Evolutionary conservation across 106 monocot species (phyloP).

Genomic region (Dactylorhiza incarnata): DNA sequence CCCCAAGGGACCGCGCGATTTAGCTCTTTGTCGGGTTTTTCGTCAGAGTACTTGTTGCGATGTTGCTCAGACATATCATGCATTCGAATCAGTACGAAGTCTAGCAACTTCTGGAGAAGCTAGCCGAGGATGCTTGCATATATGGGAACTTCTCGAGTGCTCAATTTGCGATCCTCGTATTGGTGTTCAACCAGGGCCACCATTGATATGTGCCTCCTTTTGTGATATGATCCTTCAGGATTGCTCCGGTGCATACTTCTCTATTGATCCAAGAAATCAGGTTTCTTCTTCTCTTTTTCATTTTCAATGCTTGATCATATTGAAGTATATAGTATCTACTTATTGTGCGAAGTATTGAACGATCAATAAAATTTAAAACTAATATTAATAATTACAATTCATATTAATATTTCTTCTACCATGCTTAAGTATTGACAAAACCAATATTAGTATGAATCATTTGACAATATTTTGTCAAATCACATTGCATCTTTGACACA

Average conservation of each 20-base stretch:
- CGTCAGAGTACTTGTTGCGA: slow-evolving; percentile 90
- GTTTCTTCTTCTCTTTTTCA: slow-evolving; percentile 17
- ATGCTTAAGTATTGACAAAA: too few species aligned
- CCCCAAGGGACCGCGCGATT: slow-evolving; percentile 60
- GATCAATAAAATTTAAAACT: too few species aligned
- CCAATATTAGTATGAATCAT: too few species aligned
- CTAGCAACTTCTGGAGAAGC: slow-evolving; percentile 84
- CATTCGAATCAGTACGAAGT: slow-evolving; percentile 57
- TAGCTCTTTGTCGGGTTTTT: slow-evolving; percentile 76
- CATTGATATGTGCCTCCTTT: slow-evolving; percentile 64
- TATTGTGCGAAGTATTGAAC: too few species aligned
- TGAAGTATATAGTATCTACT: too few species aligned
- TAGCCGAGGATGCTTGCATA: slow-evolving; percentile 63
- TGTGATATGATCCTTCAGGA: slow-evolving; percentile 72
- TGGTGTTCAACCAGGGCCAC: slow-evolving; percentile 67
- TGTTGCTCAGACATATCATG: slow-evolving; percentile 73
- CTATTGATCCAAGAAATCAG: slow-evolving; percentile 68
- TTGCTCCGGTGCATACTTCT: slow-evolving; percentile 71
- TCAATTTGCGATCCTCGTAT: slow-evolving; percentile 83
- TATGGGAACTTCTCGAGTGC: slow-evolving; percentile 94
- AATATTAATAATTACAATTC: too few species aligned
- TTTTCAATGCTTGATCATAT: not conserved
- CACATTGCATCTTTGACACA: too few species aligned
- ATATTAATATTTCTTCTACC: too few species aligned
- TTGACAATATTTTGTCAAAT: too few species aligned